A percentile compares a stretch with the other conserved stretches of the same genome.
These are phyloP conservation scores for Alisma plantagoaquatica DNA, from an alignment of 106 monocot species.

Conservation along the genomic window DNA sequence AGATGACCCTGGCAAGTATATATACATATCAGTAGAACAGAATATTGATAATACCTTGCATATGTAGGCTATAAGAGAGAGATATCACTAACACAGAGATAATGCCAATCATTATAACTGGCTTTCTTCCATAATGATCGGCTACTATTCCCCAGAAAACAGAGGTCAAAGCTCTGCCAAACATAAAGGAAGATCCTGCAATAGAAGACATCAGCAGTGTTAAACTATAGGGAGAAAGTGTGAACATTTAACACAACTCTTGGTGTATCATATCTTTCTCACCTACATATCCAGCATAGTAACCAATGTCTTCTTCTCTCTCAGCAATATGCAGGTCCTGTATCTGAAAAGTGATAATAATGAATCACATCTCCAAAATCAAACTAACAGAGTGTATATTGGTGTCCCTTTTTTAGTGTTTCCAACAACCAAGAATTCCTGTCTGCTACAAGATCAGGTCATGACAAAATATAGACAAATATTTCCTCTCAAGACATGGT, in stretches of 20 bases:
- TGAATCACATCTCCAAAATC: too few species aligned
- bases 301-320: slow-evolving; percentile 43
- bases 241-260: neutral
- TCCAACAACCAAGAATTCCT: too few species aligned
- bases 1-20: slow-evolving; percentile 77
- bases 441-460: too few species aligned
- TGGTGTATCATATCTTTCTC: neutral
- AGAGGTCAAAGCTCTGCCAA: slow-evolving; percentile 74
- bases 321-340: slow-evolving; percentile 40
- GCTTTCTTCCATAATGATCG: slow-evolving; percentile 73
- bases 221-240: neutral
- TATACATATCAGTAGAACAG: too few species aligned
- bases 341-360: too few species aligned
- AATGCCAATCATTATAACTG: slow-evolving; percentile 56
- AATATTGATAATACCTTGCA: too few species aligned
- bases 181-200: slow-evolving; percentile 72
- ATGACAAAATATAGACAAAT: too few species aligned
- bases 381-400: too few species aligned
- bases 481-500: too few species aligned
- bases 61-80: too few species aligned
- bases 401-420: too few species aligned
- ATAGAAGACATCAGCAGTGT: neutral
- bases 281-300: slow-evolving; percentile 48
- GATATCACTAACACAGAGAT: slow-evolving; percentile 44
- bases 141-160: slow-evolving; percentile 61